These are phyloP conservation scores for Coemansia sp. DNA, from an alignment of 192 early-diverging fungal species.

Conservation along the genomic window DNA sequence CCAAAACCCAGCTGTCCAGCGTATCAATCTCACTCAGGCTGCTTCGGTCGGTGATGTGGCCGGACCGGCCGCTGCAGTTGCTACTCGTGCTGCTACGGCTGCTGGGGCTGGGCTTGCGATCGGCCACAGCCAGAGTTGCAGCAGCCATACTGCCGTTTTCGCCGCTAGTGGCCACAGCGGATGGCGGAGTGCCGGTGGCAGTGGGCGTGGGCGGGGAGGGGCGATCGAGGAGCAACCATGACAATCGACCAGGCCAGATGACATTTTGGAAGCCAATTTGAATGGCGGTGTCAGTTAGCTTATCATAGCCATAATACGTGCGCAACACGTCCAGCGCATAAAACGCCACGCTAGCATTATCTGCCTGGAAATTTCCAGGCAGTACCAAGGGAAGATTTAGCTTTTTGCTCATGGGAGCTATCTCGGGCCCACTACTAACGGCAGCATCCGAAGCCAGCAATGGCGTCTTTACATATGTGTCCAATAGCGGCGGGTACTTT, in stretches of 20 bases:
- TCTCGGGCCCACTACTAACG: neutral
- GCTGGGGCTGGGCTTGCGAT: neutral
- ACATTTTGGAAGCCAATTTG: constrained; percentile 64
- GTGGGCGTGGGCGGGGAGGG: neutral
- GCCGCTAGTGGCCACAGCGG: no score
- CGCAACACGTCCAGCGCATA: constrained; percentile 59
- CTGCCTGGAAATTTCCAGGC: constrained; percentile 75
- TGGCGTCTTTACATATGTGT: constrained; percentile 13
- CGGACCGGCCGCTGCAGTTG: neutral
- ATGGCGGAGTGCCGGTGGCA: neutral
- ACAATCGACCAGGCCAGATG: constrained; percentile 82
- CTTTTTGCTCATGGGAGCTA: constrained; percentile 13
- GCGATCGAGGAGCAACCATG: constrained; percentile 55
- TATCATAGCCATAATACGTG: constrained; percentile 33
- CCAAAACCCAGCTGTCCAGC: constrained; percentile 58
- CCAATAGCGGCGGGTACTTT: constrained; percentile 40
- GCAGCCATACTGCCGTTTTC: neutral
- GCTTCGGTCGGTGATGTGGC: neutral
- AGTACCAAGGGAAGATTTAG: constrained; percentile 58
- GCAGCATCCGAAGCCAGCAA: neutral
- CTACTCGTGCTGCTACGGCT: constrained; percentile 7
- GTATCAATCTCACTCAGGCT: constrained; percentile 5
- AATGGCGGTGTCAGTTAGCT: constrained; percentile 56
- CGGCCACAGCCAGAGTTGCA: neutral
- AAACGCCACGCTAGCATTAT: constrained; percentile 75